Conservation (phyloP, 768 basidiomycete species). For the Phanerochaete sordida region DNA sequence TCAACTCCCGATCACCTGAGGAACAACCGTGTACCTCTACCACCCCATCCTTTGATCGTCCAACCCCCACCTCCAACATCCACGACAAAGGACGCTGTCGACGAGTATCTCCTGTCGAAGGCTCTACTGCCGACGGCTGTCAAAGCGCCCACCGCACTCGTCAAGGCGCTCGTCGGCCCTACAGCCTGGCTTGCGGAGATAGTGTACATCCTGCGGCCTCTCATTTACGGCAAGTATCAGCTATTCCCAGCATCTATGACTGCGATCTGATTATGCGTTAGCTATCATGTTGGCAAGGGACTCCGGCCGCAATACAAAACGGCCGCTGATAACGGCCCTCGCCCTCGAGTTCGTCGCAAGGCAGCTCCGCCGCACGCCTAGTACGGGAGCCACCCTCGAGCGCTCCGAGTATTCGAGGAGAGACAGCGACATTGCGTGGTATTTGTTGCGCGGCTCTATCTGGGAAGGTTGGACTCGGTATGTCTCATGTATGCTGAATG, state of each 20-base stretch:
- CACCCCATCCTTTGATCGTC: conserved; percentile 58
- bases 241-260: not conserved
- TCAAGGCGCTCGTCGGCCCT: conserved; percentile 56
- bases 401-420: conserved; percentile 76
- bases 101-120: conserved; percentile 82
- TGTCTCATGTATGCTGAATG: conserved; percentile 3
- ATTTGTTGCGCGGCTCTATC: conserved; percentile 80
- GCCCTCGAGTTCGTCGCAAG: conserved; percentile 72
- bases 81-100: conserved; percentile 54
- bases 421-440: conserved; percentile 81
- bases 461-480: conserved; percentile 81
- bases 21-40: conserved; percentile 71
- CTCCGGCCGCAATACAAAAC: conserved; percentile 38
- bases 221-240: conserved; percentile 62
- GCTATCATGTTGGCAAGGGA: conserved; percentile 39
- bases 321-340: conserved; percentile 63
- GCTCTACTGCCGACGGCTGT: conserved; percentile 72
- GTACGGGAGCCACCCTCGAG: conserved; percentile 61
- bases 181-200: conserved; percentile 75
- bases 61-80: conserved; percentile 40
- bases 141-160: conserved; percentile 63
- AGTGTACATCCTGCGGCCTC: conserved; percentile 68
- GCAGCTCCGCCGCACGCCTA: conserved; percentile 64
- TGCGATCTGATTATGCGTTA: conserved; percentile 1
- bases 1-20: conserved; percentile 76